Evolutionary conservation across 139 green algal genomes (phyloP).

Genomic region (Chlorella sorokiniana): DNA sequence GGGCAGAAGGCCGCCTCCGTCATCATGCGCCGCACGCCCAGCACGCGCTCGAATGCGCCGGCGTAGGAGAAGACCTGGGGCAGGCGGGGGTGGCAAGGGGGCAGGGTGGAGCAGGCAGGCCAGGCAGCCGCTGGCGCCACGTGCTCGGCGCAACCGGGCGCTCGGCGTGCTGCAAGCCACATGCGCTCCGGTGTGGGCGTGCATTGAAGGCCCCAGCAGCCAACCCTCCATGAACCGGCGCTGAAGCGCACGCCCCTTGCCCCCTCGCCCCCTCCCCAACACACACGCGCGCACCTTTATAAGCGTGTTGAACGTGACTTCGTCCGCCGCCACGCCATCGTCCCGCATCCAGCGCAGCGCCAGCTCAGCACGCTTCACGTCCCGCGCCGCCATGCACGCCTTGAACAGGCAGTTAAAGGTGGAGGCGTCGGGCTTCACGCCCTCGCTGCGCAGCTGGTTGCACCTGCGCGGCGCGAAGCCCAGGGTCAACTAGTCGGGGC

Average conservation of each 20-base stretch:
- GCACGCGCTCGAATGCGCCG: constrained; percentile 40
- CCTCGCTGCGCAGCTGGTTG: constrained; percentile 49
- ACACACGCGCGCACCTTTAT: constrained; percentile 61
- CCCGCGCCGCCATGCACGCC: constrained; percentile 45
- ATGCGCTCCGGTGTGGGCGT: too few relatives aligned
- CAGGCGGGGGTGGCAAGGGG: background rate
- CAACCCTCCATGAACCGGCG: too few relatives aligned
- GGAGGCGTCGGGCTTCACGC: constrained; percentile 50
- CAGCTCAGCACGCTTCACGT: constrained; percentile 53
- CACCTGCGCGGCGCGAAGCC: constrained; percentile 15
- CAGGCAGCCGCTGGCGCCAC: too few relatives aligned
- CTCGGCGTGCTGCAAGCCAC: too few relatives aligned
- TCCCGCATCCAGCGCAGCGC: constrained; percentile 49
- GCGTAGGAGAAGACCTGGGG: constrained; percentile 33
- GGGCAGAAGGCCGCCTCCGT: constrained; percentile 32
- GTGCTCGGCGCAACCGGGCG: too few relatives aligned
- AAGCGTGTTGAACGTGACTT: constrained; percentile 58
- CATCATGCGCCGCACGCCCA: constrained; percentile 42
- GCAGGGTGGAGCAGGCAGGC: background rate
- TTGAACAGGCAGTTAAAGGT: constrained; percentile 70
- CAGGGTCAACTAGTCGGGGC: background rate
- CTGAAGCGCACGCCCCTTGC: background rate
- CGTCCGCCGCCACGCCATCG: constrained; percentile 38
- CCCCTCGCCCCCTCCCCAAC: background rate
- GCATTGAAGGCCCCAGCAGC: too few relatives aligned